Evolutionary conservation across 139 green algal species (phyloP).

Genomic region (Coelastrella sp.): DNA sequence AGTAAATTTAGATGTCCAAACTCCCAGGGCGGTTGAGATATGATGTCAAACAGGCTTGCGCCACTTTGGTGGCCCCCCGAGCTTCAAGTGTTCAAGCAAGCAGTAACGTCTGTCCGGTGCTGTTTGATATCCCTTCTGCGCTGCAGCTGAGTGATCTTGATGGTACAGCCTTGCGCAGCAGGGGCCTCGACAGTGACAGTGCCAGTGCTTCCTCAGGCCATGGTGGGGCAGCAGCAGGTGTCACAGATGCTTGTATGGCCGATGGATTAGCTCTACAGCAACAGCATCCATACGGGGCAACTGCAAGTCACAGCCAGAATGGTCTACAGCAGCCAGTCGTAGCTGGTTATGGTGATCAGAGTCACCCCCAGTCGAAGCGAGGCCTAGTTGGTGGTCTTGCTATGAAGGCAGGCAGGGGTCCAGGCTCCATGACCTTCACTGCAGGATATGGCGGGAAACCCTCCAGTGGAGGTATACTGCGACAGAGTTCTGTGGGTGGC

Average conservation of each 20-base stretch:
- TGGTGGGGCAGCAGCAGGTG: neutral
- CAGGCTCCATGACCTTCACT: neutral
- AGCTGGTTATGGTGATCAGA: neutral
- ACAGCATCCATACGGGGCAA: neutral
- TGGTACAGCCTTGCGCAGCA: neutral
- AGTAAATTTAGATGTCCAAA: no score
- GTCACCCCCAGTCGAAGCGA: neutral
- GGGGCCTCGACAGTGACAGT: slow-evolving; percentile 37
- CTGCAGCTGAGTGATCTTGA: slow-evolving; percentile 9
- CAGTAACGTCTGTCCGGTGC: no score
- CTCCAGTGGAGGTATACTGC: neutral
- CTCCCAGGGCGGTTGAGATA: no score
- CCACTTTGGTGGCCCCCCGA: no score
- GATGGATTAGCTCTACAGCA: no score
- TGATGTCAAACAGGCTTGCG: no score
- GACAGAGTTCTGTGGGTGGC: neutral
- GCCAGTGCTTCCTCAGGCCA: neutral
- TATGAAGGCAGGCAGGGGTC: neutral
- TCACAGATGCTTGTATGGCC: no score
- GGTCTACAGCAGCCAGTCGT: neutral
- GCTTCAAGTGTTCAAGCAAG: no score
- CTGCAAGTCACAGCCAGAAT: neutral
- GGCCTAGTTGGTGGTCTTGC: neutral
- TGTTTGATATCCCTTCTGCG: neutral
- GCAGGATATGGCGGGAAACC: neutral